Evolutionary conservation across 2,329 filamentous ascomycete genomes (phyloP).

Genomic region (Fusarium humuli): DNA sequence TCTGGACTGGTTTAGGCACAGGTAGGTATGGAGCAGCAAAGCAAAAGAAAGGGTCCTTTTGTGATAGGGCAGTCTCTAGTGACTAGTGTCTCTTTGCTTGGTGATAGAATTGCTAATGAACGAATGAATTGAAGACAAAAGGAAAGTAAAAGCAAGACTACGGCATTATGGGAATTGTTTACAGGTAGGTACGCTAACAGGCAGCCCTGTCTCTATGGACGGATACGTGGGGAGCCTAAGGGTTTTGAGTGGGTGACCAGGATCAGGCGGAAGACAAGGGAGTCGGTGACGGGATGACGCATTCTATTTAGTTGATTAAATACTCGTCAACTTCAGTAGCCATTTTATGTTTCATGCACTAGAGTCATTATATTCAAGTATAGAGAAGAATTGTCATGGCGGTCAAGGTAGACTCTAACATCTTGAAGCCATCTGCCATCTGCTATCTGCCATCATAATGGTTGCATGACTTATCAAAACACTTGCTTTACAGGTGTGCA

Average conservation of each 20-base stretch:
- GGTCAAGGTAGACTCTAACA: neutral
- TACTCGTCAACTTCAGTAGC: no score
- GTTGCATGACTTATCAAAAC: neutral
- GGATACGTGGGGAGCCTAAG: constrained; percentile 32
- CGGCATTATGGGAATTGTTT: constrained; percentile 14
- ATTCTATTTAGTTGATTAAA: neutral
- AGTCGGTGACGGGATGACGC: constrained; percentile 38
- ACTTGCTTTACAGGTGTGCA: neutral
- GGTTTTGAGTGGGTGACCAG: constrained; percentile 34
- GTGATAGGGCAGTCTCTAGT: neutral
- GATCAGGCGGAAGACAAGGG: constrained; percentile 27
- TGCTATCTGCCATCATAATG: neutral
- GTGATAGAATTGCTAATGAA: neutral
- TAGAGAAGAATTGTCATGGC: neutral
- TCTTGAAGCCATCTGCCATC: neutral
- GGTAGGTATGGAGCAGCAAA: constrained; percentile 20
- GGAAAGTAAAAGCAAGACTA: constrained; percentile 31
- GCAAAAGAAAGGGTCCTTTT: constrained; percentile 9
- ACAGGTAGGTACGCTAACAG: constrained; percentile 11
- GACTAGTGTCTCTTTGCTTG: neutral
- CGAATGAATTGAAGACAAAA: constrained; percentile 3
- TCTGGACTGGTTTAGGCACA: constrained; percentile 13
- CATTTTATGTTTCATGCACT: no score
- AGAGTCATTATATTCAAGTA: no score
- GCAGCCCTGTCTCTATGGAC: constrained; percentile 19